A percentile compares a stretch with the other conserved stretches of the same genome.
phyloP scores from a whole-genome alignment of 139 green algal species.

The Micromonas pusilla region DNA sequence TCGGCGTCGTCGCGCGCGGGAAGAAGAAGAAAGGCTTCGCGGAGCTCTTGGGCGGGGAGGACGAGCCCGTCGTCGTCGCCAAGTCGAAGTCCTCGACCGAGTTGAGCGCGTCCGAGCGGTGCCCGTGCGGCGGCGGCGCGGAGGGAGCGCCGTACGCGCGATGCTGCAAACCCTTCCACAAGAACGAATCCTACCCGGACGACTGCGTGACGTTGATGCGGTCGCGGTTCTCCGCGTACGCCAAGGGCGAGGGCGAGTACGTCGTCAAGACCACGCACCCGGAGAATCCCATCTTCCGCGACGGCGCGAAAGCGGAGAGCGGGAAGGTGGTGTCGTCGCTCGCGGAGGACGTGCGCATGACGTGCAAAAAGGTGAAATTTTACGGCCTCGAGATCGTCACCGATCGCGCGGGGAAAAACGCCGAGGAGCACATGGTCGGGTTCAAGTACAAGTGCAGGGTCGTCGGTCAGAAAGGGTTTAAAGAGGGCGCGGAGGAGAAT shows the following conservation, averaged over 20 bases:
- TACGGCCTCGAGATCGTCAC: constrained; percentile 14
- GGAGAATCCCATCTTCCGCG: constrained; percentile 11
- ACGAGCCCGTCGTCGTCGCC: not conserved
- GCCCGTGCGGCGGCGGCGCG: not conserved
- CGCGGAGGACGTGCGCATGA: not conserved
- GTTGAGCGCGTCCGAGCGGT: not conserved
- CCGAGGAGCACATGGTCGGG: constrained; percentile 5
- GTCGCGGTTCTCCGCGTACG: constrained; percentile 13
- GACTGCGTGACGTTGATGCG: constrained; percentile 19
- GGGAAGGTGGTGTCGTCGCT: constrained; percentile 3
- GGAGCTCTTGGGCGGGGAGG: not conserved
- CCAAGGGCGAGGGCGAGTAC: constrained; percentile 15
- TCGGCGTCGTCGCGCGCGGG: not conserved
- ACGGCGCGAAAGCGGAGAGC: not conserved
- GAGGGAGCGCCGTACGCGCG: not conserved
- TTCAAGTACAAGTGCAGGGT: constrained; percentile 22
- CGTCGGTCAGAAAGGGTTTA: constrained; percentile 16
- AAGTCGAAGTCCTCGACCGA: not conserved
- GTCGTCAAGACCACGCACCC: constrained; percentile 16
- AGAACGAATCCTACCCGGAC: not conserved
- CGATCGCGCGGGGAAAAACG: not conserved
- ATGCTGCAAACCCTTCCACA: constrained; percentile 9
- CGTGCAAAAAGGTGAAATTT: constrained; percentile 20
- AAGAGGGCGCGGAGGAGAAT: constrained; percentile 9
- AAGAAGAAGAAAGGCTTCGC: constrained; percentile 1